Base-by-base conservation (phyloP, 1,139 yeast genomes). In the Geotrichum restrictum region DNA sequence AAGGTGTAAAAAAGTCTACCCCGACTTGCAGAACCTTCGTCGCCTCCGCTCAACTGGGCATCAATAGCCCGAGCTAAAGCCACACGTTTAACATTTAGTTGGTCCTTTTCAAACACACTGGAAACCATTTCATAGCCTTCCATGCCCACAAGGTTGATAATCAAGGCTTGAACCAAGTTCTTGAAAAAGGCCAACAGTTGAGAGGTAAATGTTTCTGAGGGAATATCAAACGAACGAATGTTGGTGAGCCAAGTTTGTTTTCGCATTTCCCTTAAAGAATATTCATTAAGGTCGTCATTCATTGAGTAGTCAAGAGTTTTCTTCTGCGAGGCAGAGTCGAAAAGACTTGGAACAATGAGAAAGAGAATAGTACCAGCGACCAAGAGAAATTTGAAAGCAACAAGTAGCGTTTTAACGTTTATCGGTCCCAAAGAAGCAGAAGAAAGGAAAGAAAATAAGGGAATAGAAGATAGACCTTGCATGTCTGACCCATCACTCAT, bases 31-130 rank as follows among this genome's bases (percentile, higher is more conserved):
- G 62, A 55, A 13, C 58, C 57, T n/a, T 54, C 50, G 48, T 69
- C 72, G 13, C 74, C 74, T 22, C 74, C 74, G 47, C 69, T 61
- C 6, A 70, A 65, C 58, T 70, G 74, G n/a, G 71, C 64, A 52
- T 70, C 73, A 44, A 67, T 62, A 4, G 73, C 72, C 14, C 67
- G 60, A 10, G 60, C 47, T 8, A 62, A 43, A 18, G 57, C 50
- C 43, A 52, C 51, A n/a, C 54, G 46, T 14, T 56, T 39, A 8
- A 51, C 37, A 27, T 45, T 31, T 19, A 48, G 49, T 16, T 39
- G 42, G 18, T 54, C 50, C 7, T 44, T 33, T 18, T 48, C 49
- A 40, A 48, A 44, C 42, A 41, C 10, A 40, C 41, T 50, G 44
- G 45, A 52, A 32, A 47, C 43, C 31, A 41, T 48, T 27, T 45